Conservation (phyloP, 805 yeast genomes). For the Torulaspora microellipsoides region DNA sequence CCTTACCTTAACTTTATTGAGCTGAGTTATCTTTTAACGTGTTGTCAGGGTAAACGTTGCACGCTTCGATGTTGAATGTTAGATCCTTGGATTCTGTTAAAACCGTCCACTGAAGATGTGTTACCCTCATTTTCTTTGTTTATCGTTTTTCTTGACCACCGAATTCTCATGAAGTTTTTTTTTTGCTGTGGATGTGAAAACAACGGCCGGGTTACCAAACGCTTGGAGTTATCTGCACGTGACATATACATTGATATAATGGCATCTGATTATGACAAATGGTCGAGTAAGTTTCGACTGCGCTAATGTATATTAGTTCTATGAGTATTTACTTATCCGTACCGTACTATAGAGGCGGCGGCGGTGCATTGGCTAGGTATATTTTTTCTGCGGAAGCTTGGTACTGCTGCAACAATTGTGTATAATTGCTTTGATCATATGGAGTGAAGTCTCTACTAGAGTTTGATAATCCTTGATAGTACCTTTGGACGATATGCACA, state of each 20-base stretch:
- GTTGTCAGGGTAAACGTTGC: slow-evolving; percentile 17
- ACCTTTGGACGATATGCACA: slow-evolving; percentile 27
- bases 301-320: background rate
- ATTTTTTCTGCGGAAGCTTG: slow-evolving; percentile 29
- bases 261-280: too few species aligned
- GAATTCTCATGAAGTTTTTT: slow-evolving; percentile 1
- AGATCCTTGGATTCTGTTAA: too few species aligned
- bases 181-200: background rate
- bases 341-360: slow-evolving; percentile 27
- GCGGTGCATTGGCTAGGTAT: slow-evolving; percentile 34
- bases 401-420: slow-evolving; percentile 23
- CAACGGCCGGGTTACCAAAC: background rate
- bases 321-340: background rate
- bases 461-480: slow-evolving; percentile 26
- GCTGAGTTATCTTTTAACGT: slow-evolving; percentile 4
- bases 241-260: background rate
- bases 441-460: slow-evolving; percentile 25
- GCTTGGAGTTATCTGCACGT: background rate
- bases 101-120: slow-evolving; percentile 3
- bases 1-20: too few species aligned
- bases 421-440: slow-evolving; percentile 21
- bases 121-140: slow-evolving; percentile 10
- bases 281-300: too few species aligned
- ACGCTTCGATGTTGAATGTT: slow-evolving; percentile 2
- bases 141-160: background rate